Evolutionary conservation across 2,329 filamentous ascomycete genomes (phyloP), one percentile per base, ranked within the genome.

Genomic region (Aspergillus candidus): DNA sequence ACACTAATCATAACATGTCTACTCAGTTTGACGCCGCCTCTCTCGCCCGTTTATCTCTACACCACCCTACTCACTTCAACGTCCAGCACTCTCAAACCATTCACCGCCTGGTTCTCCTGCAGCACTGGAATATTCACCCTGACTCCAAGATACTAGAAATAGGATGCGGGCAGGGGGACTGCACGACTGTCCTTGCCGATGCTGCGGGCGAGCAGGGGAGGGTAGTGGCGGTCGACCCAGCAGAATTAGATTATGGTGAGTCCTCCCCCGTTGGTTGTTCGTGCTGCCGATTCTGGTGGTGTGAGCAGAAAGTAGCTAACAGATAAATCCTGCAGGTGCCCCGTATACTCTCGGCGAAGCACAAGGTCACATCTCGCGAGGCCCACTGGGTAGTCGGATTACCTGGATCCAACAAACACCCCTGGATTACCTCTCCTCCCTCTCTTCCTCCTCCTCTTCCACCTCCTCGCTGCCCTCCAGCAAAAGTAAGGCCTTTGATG

Each of bases 141-240:
- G 41, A 7, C 47, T 64, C 66, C 22, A 68, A 65, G 3, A 57
- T 80, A 6, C 67, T 82, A 2, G 79, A 82, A 55, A 58, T 82
- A 32, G 78, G 78, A 39, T 81, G 78, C 58, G 79, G 78, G 1
- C 79, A 82, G 51, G 79, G 78, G 2, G 76, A 77, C 47, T 74
- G 72, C 52, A 80, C 79, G 2, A 66, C 72, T 10, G 73, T 72
- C 3, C 69, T 82, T 13, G 78, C 78, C 36, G 56, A 68, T 52
- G 68, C 61, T 14, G 69, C 76, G 1, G 71, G 73, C 3, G 54
- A 67, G 11, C 27, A 59, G 0, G 75, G 76, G 0, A 62, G 60
- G 37, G 63, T 80, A 11, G 70, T 72, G 40, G 77, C 75, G 4
- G 57, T 79, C 22, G 78, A 81, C 60, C 77, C 76, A 1, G 77